Conservation (phyloP, 1,139 yeast genomes). For the Candida mesenterica region DNA sequence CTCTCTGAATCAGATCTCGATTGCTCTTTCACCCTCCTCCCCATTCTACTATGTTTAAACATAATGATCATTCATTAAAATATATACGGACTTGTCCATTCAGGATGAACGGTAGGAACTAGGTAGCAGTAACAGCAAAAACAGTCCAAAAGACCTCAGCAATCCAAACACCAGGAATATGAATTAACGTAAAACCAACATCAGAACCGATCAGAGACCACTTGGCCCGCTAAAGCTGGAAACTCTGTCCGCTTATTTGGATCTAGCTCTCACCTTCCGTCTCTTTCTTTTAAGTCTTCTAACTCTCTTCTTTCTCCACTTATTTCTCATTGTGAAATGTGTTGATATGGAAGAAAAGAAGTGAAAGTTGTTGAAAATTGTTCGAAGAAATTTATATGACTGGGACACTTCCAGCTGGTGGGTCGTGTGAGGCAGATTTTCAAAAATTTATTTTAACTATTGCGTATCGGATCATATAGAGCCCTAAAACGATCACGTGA, state of each 20-base stretch:
- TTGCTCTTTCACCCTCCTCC: no score
- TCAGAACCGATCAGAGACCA: conserved; percentile 1
- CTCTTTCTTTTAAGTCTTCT: conserved; percentile 99
- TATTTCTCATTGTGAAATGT: conserved; percentile 69
- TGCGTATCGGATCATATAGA: no score
- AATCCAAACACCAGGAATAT: no score
- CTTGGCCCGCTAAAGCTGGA: conserved; percentile 1
- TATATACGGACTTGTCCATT: no score
- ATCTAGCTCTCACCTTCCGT: conserved; percentile 99
- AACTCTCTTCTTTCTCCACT: conserved; percentile 99
- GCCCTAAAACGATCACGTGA: no score
- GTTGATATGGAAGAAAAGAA: conserved; percentile 14
- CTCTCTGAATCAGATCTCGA: no score
- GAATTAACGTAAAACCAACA: conserved; percentile 4
- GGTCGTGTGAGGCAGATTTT: conserved; percentile 3
- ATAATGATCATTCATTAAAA: no score
- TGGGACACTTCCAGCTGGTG: no score
- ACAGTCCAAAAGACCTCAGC: no score
- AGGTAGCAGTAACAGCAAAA: no score
- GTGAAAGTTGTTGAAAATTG: conserved; percentile 11
- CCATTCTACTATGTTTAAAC: no score
- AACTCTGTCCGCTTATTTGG: conserved; percentile 71
- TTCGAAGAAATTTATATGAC: conserved; percentile 14
- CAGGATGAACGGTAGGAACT: no score
- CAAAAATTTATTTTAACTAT: conserved; percentile 10